Conservation (phyloP, 1,284 basidiomycete species). For the Moniliella sp. region DNA sequence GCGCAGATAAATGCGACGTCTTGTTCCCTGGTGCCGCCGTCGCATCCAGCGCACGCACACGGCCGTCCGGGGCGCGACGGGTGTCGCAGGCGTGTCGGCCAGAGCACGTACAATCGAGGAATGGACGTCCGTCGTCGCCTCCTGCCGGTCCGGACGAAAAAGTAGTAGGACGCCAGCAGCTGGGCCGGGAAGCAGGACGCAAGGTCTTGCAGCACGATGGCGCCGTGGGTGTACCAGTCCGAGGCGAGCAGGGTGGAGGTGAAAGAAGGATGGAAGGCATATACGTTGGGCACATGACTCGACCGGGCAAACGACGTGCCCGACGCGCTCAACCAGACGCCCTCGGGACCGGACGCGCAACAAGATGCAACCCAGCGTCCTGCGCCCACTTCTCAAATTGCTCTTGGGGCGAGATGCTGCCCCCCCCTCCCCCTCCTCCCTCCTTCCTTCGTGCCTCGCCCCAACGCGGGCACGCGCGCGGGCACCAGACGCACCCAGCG, state of each 20-base stretch:
- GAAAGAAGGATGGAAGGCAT: conserved; percentile 48
- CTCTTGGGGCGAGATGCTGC: conserved; percentile 5
- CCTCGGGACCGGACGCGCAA: conserved; percentile 36
- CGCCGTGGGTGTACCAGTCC: conserved; percentile 47
- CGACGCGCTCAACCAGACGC: conserved; percentile 19
- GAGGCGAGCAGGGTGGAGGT: conserved; percentile 14
- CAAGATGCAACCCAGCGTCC: conserved; percentile 3
- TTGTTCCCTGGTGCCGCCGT: conserved; percentile 96
- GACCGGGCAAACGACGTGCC: conserved; percentile 20
- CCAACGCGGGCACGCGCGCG: conserved; percentile 30
- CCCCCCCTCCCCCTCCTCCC: conserved; percentile 19
- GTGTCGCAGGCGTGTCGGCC: no score
- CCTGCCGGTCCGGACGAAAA: conserved; percentile 1
- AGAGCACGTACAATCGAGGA: conserved; percentile 12
- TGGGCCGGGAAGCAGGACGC: conserved; percentile 86
- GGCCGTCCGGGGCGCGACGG: no score
- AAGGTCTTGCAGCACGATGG: conserved; percentile 83
- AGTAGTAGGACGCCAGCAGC: conserved; percentile 36
- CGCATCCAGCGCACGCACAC: conserved; percentile 54
- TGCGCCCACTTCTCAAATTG: conserved; percentile 5
- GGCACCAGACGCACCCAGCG: conserved; percentile 26
- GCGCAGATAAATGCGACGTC: conserved; percentile 70
- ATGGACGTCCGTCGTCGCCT: conserved; percentile 3
- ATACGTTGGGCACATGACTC: conserved; percentile 52
- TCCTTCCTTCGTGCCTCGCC: conserved; percentile 43